These are phyloP conservation scores for Fusarium anthophilum DNA, from an alignment of 2,329 filamentous ascomycete genomes.

Conservation along the genomic window DNA sequence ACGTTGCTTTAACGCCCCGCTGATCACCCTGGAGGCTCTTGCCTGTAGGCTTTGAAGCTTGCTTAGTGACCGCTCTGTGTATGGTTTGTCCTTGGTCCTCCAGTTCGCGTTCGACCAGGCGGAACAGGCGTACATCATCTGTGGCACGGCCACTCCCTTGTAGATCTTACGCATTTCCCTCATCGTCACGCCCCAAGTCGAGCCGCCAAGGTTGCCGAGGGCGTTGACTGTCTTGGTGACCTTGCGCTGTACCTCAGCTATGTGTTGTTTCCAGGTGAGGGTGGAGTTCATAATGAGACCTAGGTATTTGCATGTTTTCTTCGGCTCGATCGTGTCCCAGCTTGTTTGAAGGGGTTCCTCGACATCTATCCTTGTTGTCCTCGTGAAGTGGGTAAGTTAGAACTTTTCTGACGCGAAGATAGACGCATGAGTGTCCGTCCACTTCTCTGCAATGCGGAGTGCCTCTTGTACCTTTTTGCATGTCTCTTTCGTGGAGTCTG, in stretches of 20 bases:
- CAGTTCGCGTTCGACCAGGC: not conserved
- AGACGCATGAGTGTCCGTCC: not conserved
- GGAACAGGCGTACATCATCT: not conserved
- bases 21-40: not conserved
- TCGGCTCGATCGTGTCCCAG: not conserved
- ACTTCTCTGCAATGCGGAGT: not conserved
- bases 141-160: not conserved
- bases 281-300: not conserved
- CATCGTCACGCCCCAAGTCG: not conserved
- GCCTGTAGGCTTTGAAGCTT: not conserved
- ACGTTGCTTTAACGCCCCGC: not conserved
- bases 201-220: not conserved
- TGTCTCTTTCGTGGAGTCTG: not conserved
- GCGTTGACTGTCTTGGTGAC: not conserved
- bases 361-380: not conserved
- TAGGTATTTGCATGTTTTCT: not conserved
- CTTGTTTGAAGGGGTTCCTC: not conserved
- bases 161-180: not conserved
- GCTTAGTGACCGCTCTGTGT: not conserved
- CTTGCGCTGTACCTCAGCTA: not conserved
- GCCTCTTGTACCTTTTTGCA: not conserved
- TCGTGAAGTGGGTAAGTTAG: not conserved
- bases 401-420: not conserved
- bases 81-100: not conserved
- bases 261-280: not conserved